Conservation (phyloP, 306 rosid species). For the Crotalaria pallida region DNA sequence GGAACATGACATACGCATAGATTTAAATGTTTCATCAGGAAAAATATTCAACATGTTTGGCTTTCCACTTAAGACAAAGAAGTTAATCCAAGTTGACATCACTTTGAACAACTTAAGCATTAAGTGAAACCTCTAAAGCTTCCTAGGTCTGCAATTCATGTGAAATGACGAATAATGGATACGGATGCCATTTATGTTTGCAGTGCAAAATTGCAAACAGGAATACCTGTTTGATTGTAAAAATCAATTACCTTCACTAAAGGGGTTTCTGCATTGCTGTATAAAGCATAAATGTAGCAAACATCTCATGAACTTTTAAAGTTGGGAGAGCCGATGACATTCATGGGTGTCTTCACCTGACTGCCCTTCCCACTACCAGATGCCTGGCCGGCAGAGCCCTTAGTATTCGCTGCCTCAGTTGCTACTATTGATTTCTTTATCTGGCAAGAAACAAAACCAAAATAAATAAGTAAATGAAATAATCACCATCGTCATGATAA, state of each 20-base stretch:
- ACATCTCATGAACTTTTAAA: slow-evolving; percentile 37
- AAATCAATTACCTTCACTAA: slow-evolving; percentile 33
- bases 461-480: slow-evolving; percentile 5
- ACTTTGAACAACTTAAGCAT: neutral
- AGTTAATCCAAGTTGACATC: neutral
- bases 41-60: neutral
- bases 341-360: slow-evolving; percentile 58
- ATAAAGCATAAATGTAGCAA: slow-evolving; percentile 4
- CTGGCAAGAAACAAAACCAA: slow-evolving; percentile 40
- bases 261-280: neutral
- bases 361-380: slow-evolving; percentile 68
- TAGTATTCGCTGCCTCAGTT: slow-evolving; percentile 52
- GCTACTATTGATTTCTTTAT: slow-evolving; percentile 72
- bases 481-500: neutral
- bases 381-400: slow-evolving; percentile 70
- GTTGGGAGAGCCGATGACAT: slow-evolving; percentile 51
- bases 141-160: neutral
- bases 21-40: neutral
- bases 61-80: neutral
- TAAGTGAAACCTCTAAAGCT: neutral
- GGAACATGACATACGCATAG: neutral
- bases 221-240: neutral
- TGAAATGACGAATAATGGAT: neutral
- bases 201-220: slow-evolving; percentile 9
- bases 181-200: neutral